Conservation (phyloP, 306 rosid genomes). For the Cotoneaster glaucophyllus region DNA sequence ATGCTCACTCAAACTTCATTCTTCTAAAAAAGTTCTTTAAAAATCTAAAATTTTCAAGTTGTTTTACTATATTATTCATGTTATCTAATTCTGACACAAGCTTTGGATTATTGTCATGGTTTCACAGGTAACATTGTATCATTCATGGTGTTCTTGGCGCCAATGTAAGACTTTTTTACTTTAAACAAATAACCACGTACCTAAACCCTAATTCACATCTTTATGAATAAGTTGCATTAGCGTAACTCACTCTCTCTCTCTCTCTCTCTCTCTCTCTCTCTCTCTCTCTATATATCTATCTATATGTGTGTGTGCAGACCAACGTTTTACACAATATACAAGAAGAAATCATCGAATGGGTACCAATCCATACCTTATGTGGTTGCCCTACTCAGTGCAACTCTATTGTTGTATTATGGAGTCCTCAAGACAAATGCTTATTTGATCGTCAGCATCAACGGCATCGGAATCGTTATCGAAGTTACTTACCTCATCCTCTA, state of each 20-base stretch:
- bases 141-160: slow-evolving; percentile 66
- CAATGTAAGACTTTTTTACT: slow-evolving; percentile 41
- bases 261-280: background rate
- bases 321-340: slow-evolving; percentile 53
- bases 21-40: background rate
- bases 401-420: slow-evolving; percentile 53
- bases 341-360: slow-evolving; percentile 59
- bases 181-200: background rate
- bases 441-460: slow-evolving; percentile 50
- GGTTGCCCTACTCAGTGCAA: slow-evolving; percentile 60
- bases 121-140: slow-evolving; percentile 55
- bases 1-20: background rate
- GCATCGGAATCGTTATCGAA: slow-evolving; percentile 51
- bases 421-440: slow-evolving; percentile 45
- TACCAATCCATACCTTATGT: slow-evolving; percentile 62
- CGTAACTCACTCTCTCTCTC: background rate
- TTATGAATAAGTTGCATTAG: background rate
- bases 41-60: background rate
- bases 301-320: slow-evolving; percentile 32
- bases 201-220: background rate
- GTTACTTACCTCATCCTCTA: slow-evolving; percentile 29
- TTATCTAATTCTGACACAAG: background rate
- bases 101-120: background rate
- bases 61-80: background rate
- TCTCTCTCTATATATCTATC: background rate